Evolutionary conservation across 768 basidiomycete genomes (phyloP).

Genomic region (Scleroderma bovista): DNA sequence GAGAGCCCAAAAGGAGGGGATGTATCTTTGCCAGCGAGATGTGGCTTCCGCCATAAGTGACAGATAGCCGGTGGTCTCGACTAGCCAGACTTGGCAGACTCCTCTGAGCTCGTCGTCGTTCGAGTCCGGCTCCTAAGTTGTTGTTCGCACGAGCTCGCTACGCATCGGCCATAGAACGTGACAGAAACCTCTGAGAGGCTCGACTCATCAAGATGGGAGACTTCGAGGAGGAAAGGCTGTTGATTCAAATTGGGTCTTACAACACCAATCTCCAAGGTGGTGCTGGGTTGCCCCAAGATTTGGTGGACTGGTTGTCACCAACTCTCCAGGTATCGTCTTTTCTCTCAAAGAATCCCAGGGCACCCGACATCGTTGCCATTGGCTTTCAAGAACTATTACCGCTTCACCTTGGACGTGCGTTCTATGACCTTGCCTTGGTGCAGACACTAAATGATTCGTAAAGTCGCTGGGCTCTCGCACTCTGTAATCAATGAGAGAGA

Average conservation of each 20-base stretch:
- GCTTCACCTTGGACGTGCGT: slow-evolving; percentile 77
- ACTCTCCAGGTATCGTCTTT: slow-evolving; percentile 72
- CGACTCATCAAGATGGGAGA: no score
- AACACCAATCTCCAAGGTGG: slow-evolving; percentile 87
- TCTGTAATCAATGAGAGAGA: slow-evolving; percentile 64
- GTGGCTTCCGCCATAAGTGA: neutral
- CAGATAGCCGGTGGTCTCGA: no score
- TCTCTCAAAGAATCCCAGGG: slow-evolving; percentile 53
- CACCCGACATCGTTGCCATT: slow-evolving; percentile 85
- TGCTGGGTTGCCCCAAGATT: slow-evolving; percentile 69
- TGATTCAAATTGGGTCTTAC: slow-evolving; percentile 83
- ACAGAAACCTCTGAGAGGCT: no score
- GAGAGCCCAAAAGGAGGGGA: slow-evolving; percentile 44
- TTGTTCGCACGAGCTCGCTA: no score
- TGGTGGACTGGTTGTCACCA: slow-evolving; percentile 89
- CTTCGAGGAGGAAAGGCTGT: slow-evolving; percentile 40
- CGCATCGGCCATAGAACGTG: no score
- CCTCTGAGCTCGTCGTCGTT: no score
- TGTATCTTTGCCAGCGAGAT: slow-evolving; percentile 5
- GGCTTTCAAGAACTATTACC: slow-evolving; percentile 94
- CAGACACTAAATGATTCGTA: slow-evolving; percentile 3
- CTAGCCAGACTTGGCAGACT: no score
- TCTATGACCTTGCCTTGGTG: slow-evolving; percentile 4
- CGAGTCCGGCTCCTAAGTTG: no score
- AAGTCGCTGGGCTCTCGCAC: slow-evolving; percentile 76